A percentile compares a stretch with the other conserved stretches of the same genome.
Conservation (phyloP, 1,284 basidiomycete genomes). For the Ganoderma meredithae region DNA sequence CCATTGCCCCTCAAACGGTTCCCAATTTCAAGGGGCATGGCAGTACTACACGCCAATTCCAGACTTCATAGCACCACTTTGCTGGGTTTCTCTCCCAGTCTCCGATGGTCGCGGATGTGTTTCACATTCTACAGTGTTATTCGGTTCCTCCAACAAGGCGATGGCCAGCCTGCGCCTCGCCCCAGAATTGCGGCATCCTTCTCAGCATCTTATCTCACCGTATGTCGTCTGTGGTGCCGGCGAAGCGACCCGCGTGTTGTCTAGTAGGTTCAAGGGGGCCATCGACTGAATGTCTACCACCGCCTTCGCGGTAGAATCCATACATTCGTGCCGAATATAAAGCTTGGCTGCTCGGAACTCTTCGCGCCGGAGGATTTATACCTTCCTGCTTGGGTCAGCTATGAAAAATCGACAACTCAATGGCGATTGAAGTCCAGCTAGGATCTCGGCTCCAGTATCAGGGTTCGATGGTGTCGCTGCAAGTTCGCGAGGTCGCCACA, state of each 20-base stretch:
- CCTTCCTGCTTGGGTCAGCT: neutral
- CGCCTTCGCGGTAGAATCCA: neutral
- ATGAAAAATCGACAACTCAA: neutral
- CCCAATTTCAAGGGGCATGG: neutral
- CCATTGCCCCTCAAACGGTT: neutral
- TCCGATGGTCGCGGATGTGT: neutral
- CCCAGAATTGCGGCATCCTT: neutral
- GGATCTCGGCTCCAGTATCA: neutral
- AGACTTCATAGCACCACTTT: neutral
- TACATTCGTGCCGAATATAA: neutral
- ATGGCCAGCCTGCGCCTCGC: neutral
- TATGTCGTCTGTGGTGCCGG: neutral
- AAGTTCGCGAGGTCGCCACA: no score
- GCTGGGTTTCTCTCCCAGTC: neutral
- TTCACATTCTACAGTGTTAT: neutral
- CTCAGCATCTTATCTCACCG: neutral
- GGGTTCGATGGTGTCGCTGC: neutral
- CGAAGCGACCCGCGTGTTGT: neutral
- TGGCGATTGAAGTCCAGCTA: neutral
- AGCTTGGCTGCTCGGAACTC: neutral
- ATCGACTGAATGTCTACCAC: neutral
- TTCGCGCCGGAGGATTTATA: neutral
- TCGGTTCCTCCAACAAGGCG: neutral
- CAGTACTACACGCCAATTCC: neutral
- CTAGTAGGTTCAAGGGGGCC: neutral